Evolutionary conservation across 805 yeast species (phyloP).

Genomic region (Cyberlindnera euphorbiae): DNA sequence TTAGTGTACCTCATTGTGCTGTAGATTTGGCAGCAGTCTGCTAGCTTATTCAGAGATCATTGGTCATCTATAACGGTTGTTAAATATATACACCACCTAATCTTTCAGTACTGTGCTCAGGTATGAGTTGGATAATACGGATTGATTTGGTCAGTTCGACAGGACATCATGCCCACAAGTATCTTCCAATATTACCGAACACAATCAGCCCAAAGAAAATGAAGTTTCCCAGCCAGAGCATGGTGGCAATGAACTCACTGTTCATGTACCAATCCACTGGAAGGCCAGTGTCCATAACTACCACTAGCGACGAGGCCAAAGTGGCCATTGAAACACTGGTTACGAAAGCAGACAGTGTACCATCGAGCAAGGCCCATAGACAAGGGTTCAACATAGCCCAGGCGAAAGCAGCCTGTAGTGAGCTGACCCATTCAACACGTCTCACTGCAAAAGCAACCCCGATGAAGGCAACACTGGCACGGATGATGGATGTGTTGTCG

Average conservation of each 20-base stretch:
- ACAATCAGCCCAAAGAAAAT: constrained; percentile 61
- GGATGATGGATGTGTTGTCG: constrained; percentile 24
- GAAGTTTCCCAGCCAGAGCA: constrained; percentile 57
- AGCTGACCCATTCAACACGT: constrained; percentile 63
- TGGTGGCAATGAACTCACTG: constrained; percentile 35
- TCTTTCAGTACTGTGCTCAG: no score
- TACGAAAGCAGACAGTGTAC: constrained; percentile 48
- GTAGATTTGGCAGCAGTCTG: no score
- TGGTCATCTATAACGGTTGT: no score
- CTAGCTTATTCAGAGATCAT: no score
- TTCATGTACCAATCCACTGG: constrained; percentile 53
- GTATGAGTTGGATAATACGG: no score
- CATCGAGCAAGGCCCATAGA: constrained; percentile 63
- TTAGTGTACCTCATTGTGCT: no score
- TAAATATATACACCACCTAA: no score
- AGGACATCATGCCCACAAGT: constrained; percentile 29
- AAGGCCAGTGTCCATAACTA: constrained; percentile 35
- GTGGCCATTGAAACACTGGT: constrained; percentile 30
- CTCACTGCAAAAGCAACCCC: constrained; percentile 71
- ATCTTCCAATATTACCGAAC: constrained; percentile 67
- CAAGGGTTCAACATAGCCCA: constrained; percentile 63
- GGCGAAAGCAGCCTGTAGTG: constrained; percentile 57
- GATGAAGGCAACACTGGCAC: constrained; percentile 53
- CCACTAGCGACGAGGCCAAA: constrained; percentile 17
- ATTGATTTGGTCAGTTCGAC: no score